Evolutionary conservation across 352 stramenopile genomes (phyloP).

Genomic region (Phytopythium vexans): DNA sequence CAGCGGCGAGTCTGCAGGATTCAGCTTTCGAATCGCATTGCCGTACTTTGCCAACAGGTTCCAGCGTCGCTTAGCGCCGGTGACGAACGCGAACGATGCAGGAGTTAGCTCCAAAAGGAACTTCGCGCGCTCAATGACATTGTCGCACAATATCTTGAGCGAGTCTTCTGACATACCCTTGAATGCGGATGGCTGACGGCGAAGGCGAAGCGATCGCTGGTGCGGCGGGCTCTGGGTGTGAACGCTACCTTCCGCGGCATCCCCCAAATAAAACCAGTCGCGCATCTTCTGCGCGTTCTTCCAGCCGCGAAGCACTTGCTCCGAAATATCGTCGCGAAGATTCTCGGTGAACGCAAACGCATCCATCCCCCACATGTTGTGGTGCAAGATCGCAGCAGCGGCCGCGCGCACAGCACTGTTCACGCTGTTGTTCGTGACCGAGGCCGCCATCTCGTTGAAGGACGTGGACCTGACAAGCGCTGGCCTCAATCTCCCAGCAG

Average conservation of each 20-base stretch:
- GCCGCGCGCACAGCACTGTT: constrained; percentile 66
- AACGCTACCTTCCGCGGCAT: constrained; percentile 56
- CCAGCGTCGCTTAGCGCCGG: constrained; percentile 65
- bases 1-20: constrained; percentile 43
- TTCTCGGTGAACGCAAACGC: constrained; percentile 64
- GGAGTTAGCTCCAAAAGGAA: constrained; percentile 76
- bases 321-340: constrained; percentile 53
- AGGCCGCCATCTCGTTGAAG: constrained; percentile 35
- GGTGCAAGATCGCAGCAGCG: constrained; percentile 76
- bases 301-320: constrained; percentile 67
- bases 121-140: constrained; percentile 61
- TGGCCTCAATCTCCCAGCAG: constrained; percentile 11
- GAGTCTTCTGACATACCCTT: constrained; percentile 73
- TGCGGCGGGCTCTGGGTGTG: constrained; percentile 28
- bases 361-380: constrained; percentile 88
- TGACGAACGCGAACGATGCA: constrained; percentile 74
- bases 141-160: constrained; percentile 61
- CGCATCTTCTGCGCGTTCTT: constrained; percentile 88
- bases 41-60: constrained; percentile 71
- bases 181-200: constrained; percentile 73
- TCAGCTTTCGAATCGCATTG: constrained; percentile 44
- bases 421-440: constrained; percentile 30
- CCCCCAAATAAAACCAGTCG: constrained; percentile 82
- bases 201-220: constrained; percentile 32
- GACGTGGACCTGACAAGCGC: constrained; percentile 26